A percentile compares a stretch with the other conserved stretches of the same genome.
Conservation (phyloP, 2,329 filamentous ascomycete genomes). For the Gnomoniopsis smithogilvyi region DNA sequence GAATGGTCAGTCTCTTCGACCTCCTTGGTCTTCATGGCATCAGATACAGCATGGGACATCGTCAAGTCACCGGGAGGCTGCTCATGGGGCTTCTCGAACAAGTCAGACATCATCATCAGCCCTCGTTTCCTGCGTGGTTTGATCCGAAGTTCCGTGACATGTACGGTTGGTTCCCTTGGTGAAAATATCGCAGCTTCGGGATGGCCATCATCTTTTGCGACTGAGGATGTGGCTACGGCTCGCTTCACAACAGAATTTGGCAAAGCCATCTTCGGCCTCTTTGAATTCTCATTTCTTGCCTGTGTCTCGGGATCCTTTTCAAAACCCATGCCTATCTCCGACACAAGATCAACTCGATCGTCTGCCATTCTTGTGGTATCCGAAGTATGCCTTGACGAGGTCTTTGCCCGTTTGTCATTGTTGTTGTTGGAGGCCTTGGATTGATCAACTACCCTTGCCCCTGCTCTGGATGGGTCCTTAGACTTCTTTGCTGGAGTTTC, state of each 20-base stretch:
- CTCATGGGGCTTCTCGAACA: slow-evolving; percentile 19
- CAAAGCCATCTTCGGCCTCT: background rate
- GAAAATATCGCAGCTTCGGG: no score
- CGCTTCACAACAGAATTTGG: background rate
- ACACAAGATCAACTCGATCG: background rate
- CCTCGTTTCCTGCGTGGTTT: slow-evolving; percentile 45
- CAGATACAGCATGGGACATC: background rate
- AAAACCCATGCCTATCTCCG: background rate
- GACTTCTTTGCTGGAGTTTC: background rate
- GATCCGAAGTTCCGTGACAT: slow-evolving; percentile 44
- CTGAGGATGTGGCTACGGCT: background rate
- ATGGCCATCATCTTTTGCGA: background rate
- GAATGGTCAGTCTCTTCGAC: background rate
- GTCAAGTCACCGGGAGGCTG: background rate
- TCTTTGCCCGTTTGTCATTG: background rate
- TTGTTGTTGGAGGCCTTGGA: background rate
- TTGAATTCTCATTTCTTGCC: background rate
- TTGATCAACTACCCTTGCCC: background rate
- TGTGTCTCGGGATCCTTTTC: background rate
- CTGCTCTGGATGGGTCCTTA: background rate
- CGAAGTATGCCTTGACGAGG: background rate
- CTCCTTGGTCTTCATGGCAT: background rate
- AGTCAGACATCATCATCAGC: slow-evolving; percentile 43
- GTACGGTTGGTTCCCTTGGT: slow-evolving; percentile 19
- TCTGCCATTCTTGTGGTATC: background rate